Evolutionary conservation across 495 filamentous ascomycete species (phyloP), one percentile per base, ranked within the genome.

Genomic region (Bacidia rubella): DNA sequence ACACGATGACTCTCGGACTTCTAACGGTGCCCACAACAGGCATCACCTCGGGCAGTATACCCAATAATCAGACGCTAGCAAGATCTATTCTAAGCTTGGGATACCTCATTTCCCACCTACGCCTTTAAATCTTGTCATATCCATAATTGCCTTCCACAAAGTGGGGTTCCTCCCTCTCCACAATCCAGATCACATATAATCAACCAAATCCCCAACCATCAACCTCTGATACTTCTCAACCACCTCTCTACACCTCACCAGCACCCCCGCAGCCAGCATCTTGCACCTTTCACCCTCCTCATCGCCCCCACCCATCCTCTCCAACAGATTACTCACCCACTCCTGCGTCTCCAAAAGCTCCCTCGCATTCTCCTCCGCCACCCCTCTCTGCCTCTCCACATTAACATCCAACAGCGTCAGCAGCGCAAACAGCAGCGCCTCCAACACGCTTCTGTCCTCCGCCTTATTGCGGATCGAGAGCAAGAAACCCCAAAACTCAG

Each of bases 391-490:
- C 20, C 68, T 35, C 70, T 66, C 35, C 58, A 67, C 1, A 53
- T 95, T 95, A n/a, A 94, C 70, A 51, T 94, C 87, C 11, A 97
- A 66, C 21, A 94, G 53, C n/a, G 82, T 83, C 26, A 95, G 68
- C 49, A 95, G 79, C 2, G 78, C 76, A 47, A 92, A 85, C 11
- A 97, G 68, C 40, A 95, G 66, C 0, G 86, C 84, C 41, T 85
- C 76, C 9, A 86, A 75, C 11, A 95, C 72, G 0, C 65, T 65
- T 1, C 27, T 27, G 2, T 78, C 65, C 32, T 92, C 84, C 32
- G 71, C 63, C 19, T 55, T 59, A 19, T 66, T 54, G 41, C 75
- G 68, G 7, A 78, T 63, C 0, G 70, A 65, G 25, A 77, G 59
- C 2, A 77, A 62, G 4, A 78, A 63, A 2, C 65, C 61, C 15